Base-by-base conservation (phyloP, 345 rosid species). In the Mallotus nudiflorus region DNA sequence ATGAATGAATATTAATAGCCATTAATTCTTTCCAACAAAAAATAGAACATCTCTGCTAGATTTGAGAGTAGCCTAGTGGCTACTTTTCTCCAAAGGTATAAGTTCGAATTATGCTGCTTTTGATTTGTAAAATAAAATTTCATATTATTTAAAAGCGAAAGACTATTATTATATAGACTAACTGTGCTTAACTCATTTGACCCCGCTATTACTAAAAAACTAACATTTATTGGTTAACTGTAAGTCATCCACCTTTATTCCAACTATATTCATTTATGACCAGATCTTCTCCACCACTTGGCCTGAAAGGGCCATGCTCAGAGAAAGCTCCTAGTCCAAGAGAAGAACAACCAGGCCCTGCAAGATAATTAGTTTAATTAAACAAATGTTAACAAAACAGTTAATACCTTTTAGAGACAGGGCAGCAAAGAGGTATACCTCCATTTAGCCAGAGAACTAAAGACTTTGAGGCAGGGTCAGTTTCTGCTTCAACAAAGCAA, bases 281-380 rank as follows among this genome's bases (percentile, higher is more conserved):
- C 31, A 75, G 19, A 11, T 40, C 40, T 13, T 58, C 79, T 33
- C 62, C 50, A 50, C 46, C 9, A 42, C 71, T 69, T 24, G 78
- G 78, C 35, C 45, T 69, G 20, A 75, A 75, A 19, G 75, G 79
- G 24, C 79, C 79, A 58, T 75, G 74, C 71, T 75, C 79, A n/a
- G 66, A 70, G 27, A 75, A 75, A n/a, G 79, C 75, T 48, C 78
- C 78, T 24, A 66, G 70, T 35, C 78, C 78, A 35, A 75, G 12
- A 0, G 78, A 75, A 24, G 78, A 75, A 64, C 78, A 75, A 7
- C 78, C 78, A 33, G 78, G 78, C 9, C 78, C 78, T 75, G 15
- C 52, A 68, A 52, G 14, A 15, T 0, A 45, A 28, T 60, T 12
- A n/a, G n/a, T n/a, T n/a, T n/a, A n/a, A n/a, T n/a, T n/a, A n/a